Evolutionary conservation across 495 filamentous ascomycete species (phyloP).

Genomic region (Neurospora tetraspora): DNA sequence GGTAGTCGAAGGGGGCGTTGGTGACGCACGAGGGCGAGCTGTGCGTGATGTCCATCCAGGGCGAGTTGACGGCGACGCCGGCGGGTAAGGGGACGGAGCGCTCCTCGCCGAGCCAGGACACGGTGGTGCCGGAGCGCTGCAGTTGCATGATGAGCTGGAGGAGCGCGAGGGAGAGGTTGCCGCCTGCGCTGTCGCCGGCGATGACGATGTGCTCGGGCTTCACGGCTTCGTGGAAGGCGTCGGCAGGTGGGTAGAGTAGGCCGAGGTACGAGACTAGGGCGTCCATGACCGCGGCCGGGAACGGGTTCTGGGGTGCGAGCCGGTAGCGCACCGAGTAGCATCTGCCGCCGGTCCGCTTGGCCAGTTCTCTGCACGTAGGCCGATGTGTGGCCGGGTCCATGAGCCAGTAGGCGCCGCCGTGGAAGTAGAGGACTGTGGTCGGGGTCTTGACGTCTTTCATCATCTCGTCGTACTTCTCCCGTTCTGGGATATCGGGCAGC

Average conservation of each 20-base stretch:
- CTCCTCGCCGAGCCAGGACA: slow-evolving; percentile 53
- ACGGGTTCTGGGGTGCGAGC: slow-evolving; percentile 73
- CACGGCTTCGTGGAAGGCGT: slow-evolving; percentile 61
- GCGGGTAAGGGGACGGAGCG: slow-evolving; percentile 57
- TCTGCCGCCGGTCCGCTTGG: slow-evolving; percentile 44
- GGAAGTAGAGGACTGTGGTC: slow-evolving; percentile 75
- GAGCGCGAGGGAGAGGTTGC: slow-evolving; percentile 62
- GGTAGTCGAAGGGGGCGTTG: slow-evolving; percentile 66
- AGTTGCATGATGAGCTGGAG: slow-evolving; percentile 67
- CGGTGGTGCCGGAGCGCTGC: slow-evolving; percentile 38
- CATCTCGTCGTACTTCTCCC: slow-evolving; percentile 60
- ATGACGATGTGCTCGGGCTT: slow-evolving; percentile 62
- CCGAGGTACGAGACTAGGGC: slow-evolving; percentile 73
- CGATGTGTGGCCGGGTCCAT: slow-evolving; percentile 67
- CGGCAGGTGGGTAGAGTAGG: slow-evolving; percentile 69
- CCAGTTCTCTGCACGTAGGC: slow-evolving; percentile 33
- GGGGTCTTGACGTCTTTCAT: slow-evolving; percentile 57
- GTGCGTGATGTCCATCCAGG: slow-evolving; percentile 72
- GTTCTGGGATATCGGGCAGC: slow-evolving; percentile 51
- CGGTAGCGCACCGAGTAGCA: slow-evolving; percentile 79
- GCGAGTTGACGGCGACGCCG: slow-evolving; percentile 52
- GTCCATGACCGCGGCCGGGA: slow-evolving; percentile 76
- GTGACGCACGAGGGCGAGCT: slow-evolving; percentile 56
- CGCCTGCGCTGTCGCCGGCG: slow-evolving; percentile 82
- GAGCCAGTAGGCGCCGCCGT: slow-evolving; percentile 79